Evolutionary conservation across 2,329 filamentous ascomycete genomes (phyloP).

Genomic region (Scolecobasidium constrictum): DNA sequence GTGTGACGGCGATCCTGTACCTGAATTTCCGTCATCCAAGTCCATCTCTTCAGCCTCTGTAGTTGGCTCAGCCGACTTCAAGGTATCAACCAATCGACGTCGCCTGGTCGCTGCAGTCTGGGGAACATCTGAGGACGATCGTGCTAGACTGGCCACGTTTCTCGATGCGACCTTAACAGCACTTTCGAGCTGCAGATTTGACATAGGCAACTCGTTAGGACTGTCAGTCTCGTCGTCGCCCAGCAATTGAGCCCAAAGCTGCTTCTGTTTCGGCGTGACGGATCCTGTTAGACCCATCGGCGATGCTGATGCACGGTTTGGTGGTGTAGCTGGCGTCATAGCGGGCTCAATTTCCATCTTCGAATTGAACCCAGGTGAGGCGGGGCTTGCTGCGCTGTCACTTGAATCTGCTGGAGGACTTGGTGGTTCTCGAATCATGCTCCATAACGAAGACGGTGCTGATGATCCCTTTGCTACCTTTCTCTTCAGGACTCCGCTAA

Average conservation of each 20-base stretch:
- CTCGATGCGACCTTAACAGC: neutral
- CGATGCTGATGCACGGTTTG: neutral
- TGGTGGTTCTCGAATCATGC: slow-evolving; percentile 5
- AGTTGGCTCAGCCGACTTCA: slow-evolving; percentile 6
- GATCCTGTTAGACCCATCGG: too few relatives aligned
- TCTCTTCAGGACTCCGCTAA: neutral
- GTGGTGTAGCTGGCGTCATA: neutral
- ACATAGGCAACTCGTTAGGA: slow-evolving; percentile 8
- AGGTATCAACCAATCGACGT: slow-evolving; percentile 9
- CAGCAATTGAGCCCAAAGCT: slow-evolving; percentile 16
- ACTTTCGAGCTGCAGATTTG: slow-evolving; percentile 1
- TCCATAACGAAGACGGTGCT: slow-evolving; percentile 1
- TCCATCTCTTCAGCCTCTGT: slow-evolving; percentile 15
- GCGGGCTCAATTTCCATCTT: slow-evolving; percentile 7
- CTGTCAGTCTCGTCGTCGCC: slow-evolving; percentile 1
- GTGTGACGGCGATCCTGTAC: neutral
- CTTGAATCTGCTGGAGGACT: slow-evolving; percentile 21
- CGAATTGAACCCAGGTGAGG: slow-evolving; percentile 15
- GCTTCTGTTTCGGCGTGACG: slow-evolving; percentile 25
- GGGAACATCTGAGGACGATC: slow-evolving; percentile 10
- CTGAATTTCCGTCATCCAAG: slow-evolving; percentile 12
- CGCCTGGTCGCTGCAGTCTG: neutral
- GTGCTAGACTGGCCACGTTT: neutral
- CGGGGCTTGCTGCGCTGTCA: slow-evolving; percentile 21
- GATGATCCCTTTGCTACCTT: slow-evolving; percentile 2